Evolutionary conservation across 257 asterid species (phyloP).

Genomic region (Nemophila menziesii): DNA sequence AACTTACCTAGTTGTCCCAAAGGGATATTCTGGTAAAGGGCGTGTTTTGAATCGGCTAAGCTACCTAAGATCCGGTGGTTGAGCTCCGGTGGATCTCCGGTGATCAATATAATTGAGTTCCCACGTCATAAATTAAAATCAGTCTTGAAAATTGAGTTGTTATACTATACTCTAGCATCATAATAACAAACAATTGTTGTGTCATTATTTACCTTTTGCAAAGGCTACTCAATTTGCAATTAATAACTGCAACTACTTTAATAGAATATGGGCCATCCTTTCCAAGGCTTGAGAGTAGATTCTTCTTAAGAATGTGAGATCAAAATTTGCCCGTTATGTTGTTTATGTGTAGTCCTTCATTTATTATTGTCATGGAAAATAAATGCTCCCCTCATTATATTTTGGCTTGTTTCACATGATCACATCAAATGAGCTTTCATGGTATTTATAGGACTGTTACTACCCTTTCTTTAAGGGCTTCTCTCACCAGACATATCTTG

Average conservation of each 20-base stretch:
- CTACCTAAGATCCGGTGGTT: too few species aligned
- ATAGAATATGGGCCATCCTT: conserved; percentile 19
- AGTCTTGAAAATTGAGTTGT: neutral
- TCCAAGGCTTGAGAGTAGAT: conserved; percentile 1
- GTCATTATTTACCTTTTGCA: conserved; percentile 11
- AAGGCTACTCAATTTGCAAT: neutral
- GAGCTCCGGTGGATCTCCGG: too few species aligned
- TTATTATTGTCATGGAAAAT: conserved; percentile 32
- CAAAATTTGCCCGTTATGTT: conserved; percentile 4
- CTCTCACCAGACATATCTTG: conserved; percentile 10
- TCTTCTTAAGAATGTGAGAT: conserved; percentile 2
- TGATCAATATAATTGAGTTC: neutral
- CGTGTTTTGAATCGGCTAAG: too few species aligned
- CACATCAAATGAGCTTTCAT: conserved; percentile 20
- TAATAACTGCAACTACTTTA: conserved; percentile 13
- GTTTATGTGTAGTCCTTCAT: conserved; percentile 15
- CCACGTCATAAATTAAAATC: neutral
- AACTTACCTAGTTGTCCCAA: too few species aligned
- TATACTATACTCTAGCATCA: neutral
- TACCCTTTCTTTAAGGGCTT: conserved; percentile 48
- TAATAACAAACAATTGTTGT: conserved; percentile 12
- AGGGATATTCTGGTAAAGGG: too few species aligned
- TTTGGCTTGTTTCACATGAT: conserved; percentile 39
- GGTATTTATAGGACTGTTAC: conserved; percentile 16
- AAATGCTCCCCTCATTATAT: conserved; percentile 33